Evolutionary conservation across 2,329 filamentous ascomycete genomes (phyloP).

Genomic region (Sphaceloma murrayae): DNA sequence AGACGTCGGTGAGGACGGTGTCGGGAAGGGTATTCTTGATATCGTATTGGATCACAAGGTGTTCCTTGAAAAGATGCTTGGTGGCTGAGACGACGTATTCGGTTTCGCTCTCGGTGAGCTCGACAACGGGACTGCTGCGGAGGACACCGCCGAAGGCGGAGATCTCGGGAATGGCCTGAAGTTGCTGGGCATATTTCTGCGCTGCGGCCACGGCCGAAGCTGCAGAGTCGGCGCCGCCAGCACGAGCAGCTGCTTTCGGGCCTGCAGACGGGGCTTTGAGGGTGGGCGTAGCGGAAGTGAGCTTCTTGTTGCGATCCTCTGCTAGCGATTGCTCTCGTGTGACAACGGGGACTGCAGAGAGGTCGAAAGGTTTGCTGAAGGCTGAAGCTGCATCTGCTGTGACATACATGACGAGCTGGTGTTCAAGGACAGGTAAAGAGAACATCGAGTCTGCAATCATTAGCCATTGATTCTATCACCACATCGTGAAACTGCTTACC

Average conservation of each 20-base stretch:
- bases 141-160: slow-evolving; percentile 80
- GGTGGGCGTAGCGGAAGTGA: slow-evolving; percentile 82
- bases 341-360: slow-evolving; percentile 82
- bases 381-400: slow-evolving; percentile 81
- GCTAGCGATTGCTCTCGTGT: slow-evolving; percentile 93
- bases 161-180: slow-evolving; percentile 83
- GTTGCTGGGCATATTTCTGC: slow-evolving; percentile 80
- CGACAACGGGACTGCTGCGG: slow-evolving; percentile 77
- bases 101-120: slow-evolving; percentile 92
- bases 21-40: slow-evolving; percentile 94
- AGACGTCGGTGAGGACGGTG: slow-evolving; percentile 82
- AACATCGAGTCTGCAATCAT: slow-evolving; percentile 71
- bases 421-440: slow-evolving; percentile 87
- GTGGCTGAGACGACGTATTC: slow-evolving; percentile 90
- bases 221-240: slow-evolving; percentile 66
- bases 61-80: slow-evolving; percentile 97
- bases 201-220: slow-evolving; percentile 63
- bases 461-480: slow-evolving; percentile 19
- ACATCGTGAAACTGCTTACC: slow-evolving; percentile 42
- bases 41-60: slow-evolving; percentile 91
- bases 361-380: slow-evolving; percentile 79
- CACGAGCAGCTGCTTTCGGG: slow-evolving; percentile 61
- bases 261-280: slow-evolving; percentile 85
- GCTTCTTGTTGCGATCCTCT: slow-evolving; percentile 93
- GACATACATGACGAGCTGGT: slow-evolving; percentile 95